phyloP scores from a whole-genome alignment of 2,329 filamentous ascomycete species.

The Dactylellina leptospora region DNA sequence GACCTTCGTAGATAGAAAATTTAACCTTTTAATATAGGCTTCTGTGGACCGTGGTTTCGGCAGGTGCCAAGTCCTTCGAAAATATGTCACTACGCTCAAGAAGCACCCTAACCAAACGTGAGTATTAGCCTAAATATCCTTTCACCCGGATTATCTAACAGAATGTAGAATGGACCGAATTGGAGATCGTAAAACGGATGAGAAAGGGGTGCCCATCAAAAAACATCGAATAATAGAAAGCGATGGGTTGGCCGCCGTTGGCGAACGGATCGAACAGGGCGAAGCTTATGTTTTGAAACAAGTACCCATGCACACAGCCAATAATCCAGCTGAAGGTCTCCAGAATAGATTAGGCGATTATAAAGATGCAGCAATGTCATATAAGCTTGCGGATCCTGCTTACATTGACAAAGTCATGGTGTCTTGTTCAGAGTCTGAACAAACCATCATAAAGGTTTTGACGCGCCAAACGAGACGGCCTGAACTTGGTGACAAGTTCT shows the following conservation, averaged over 20 bases:
- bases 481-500: slow-evolving; percentile 98
- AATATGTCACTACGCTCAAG: slow-evolving; percentile 85
- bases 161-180: slow-evolving; percentile 70
- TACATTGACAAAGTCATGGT: slow-evolving; percentile 98
- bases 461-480: slow-evolving; percentile 94
- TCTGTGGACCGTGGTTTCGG: slow-evolving; percentile 95
- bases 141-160: too few relatives aligned
- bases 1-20: neutral
- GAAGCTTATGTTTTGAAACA: slow-evolving; percentile 93
- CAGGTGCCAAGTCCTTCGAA: slow-evolving; percentile 96
- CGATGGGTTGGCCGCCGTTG: slow-evolving; percentile 90
- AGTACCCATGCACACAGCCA: slow-evolving; percentile 78
- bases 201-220: slow-evolving; percentile 69
- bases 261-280: slow-evolving; percentile 77
- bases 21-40: slow-evolving; percentile 62
- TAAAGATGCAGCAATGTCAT: slow-evolving; percentile 74
- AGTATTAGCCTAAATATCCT: too few relatives aligned
- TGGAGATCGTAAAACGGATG: slow-evolving; percentile 67
- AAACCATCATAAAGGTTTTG: slow-evolving; percentile 88
- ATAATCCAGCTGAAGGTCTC: slow-evolving; percentile 75
- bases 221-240: slow-evolving; percentile 78
- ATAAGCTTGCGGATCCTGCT: slow-evolving; percentile 81
- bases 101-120: slow-evolving; percentile 79
- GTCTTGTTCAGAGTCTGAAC: slow-evolving; percentile 86
- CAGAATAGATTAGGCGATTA: slow-evolving; percentile 68